Evolutionary conservation across 164 flowering plant genomes (phyloP), one percentile per base, ranked within the genome.

Genomic region (Cinnamomum micranthum): DNA sequence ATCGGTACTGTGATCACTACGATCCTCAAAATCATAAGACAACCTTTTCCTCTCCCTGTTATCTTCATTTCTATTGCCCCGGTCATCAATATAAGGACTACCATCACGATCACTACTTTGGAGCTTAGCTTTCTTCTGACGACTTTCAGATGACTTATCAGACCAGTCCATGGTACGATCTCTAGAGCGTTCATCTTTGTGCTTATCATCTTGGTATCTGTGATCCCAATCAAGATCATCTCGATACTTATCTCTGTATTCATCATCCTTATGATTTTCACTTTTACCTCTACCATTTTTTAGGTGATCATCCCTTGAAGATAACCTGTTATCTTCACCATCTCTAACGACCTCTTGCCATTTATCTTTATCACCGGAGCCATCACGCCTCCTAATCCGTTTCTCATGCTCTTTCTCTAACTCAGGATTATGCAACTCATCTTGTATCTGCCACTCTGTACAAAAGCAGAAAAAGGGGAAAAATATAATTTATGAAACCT

Each of bases 361-460:
- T 31, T 31, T 64, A 65, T 88, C 89, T 74, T 74, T 82, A n/a
- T 87, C 87, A 72, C 72, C 71, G 69, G 83, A 79, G 63, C 75
- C 82, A 76, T 85, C 89, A 73, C 78, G 72, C 74, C 81, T 87
- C 75, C 84, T 82, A 31, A 67, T 80, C 50, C 85, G 82, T 74
- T 85, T 88, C 70, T 91, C 91, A 70, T 80, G 78, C 33, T 90
- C 95, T 74, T 83, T 87, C 79, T 89, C 95, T n/a, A 84, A 68
- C 28, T 82, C 89, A 52, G 80, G 82, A 77, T 82, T 91, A 65
- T 80, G 82, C 50, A 79, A 19, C 9, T 83, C 88, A 60, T 88
- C 86, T 31, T 77, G 81, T 52, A 79, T 24, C 50, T 68, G 76
- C 76, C 83, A 52, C 23, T 82, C 90, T 88, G 81, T 17, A 71